Evolutionary conservation across 768 basidiomycete species (phyloP).

Genomic region (Mycena rebaudengoi): DNA sequence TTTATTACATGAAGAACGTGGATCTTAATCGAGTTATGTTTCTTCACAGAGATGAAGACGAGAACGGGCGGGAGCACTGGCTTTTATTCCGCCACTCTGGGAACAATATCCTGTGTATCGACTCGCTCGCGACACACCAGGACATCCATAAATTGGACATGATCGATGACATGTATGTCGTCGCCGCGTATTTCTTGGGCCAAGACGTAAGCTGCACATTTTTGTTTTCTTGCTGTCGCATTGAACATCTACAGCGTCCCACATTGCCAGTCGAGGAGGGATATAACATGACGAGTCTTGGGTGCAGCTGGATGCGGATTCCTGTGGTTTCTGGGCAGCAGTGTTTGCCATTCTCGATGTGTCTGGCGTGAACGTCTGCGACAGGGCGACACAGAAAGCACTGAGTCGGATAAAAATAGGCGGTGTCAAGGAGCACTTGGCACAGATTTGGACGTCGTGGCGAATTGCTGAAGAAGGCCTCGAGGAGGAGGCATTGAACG

Average conservation of each 20-base stretch:
- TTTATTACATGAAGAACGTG: not conserved
- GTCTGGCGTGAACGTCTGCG: not conserved
- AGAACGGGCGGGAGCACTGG: not conserved
- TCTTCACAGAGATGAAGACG: not conserved
- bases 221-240: too few relatives aligned
- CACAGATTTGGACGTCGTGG: slow-evolving; percentile 3
- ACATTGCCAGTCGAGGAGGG: too few relatives aligned
- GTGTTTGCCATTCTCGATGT: not conserved
- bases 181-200: not conserved
- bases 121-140: not conserved
- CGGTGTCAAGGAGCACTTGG: not conserved
- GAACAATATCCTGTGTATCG: not conserved
- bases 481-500: not conserved
- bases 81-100: not conserved
- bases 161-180: not conserved
- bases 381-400: not conserved
- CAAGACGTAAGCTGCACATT: not conserved
- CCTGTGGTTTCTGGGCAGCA: not conserved
- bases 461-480: not conserved
- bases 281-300: not conserved
- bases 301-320: not conserved
- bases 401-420: not conserved
- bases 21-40: not conserved
- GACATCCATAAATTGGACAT: not conserved
- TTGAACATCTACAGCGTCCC: too few relatives aligned